phyloP scores from a whole-genome alignment of 345 rosid species.

The Citrus australasica region DNA sequence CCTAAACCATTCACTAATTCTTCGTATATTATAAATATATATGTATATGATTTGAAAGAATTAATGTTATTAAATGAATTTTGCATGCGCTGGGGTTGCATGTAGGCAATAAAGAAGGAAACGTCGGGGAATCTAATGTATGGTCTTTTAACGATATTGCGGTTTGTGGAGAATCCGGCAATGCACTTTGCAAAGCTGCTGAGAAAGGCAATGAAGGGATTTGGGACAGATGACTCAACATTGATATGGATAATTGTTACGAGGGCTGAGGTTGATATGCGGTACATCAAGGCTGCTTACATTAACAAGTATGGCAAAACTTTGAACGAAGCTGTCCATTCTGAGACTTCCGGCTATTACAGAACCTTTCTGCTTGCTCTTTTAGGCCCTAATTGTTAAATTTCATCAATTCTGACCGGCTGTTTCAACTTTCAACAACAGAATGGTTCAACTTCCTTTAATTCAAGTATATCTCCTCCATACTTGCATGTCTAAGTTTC shows the following conservation, averaged over 20 bases:
- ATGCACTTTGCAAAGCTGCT: conserved; percentile 49
- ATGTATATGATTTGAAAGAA: no score
- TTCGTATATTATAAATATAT: no score
- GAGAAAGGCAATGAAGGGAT: conserved; percentile 58
- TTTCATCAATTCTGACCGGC: no score
- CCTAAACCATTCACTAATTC: not conserved
- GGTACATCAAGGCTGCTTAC: conserved; percentile 43
- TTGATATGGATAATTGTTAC: conserved; percentile 53
- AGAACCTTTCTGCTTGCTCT: conserved; percentile 58
- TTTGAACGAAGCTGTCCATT: conserved; percentile 46
- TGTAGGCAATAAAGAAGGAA: conserved; percentile 51
- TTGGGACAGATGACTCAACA: conserved; percentile 54
- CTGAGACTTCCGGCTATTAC: conserved; percentile 57
- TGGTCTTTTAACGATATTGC: conserved; percentile 49
- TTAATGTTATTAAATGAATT: no score
- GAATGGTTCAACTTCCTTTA: no score
- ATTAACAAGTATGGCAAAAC: conserved; percentile 27
- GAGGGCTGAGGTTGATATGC: conserved; percentile 60
- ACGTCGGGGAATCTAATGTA: conserved; percentile 45
- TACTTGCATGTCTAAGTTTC: no score
- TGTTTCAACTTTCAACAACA: no score
- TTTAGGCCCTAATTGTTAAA: conserved; percentile 33
- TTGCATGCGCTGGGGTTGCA: not conserved
- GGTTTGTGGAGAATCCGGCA: conserved; percentile 54
- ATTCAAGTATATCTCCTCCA: no score